Conservation (phyloP, 768 basidiomycete genomes). For the Brasilioporus rufonigricans region DNA sequence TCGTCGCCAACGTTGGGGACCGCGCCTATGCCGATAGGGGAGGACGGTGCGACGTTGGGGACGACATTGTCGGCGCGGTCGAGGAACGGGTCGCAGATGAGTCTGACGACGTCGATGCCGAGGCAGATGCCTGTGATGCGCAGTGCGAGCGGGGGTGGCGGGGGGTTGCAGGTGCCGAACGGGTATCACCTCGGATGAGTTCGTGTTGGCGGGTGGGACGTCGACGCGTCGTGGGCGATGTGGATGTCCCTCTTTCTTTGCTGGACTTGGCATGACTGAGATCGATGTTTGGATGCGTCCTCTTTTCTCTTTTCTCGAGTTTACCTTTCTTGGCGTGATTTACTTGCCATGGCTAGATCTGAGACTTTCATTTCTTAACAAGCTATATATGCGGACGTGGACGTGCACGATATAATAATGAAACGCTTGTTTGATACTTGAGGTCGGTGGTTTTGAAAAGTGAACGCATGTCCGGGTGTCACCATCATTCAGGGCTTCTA, state of each 20-base stretch:
- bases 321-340: background rate
- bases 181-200: conserved; percentile 12
- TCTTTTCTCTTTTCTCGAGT: background rate
- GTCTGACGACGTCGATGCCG: conserved; percentile 51
- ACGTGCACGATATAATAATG: background rate
- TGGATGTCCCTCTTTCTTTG: too few species aligned
- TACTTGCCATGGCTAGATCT: background rate
- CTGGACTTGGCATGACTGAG: too few species aligned
- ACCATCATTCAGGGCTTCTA: too few species aligned
- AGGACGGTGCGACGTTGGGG: conserved; percentile 20
- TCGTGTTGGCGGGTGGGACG: too few species aligned
- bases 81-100: conserved; percentile 65
- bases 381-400: background rate
- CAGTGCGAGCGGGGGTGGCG: conserved; percentile 29
- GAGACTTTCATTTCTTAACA: background rate
- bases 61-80: conserved; percentile 47
- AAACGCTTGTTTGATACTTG: background rate
- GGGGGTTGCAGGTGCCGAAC: conserved; percentile 12
- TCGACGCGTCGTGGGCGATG: too few species aligned
- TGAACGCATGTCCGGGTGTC: too few species aligned
- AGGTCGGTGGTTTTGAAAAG: too few species aligned
- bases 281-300: too few species aligned
- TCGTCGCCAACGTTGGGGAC: conserved; percentile 28
- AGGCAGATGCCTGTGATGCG: conserved; percentile 41
- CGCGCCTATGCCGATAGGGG: conserved; percentile 6